Evolutionary conservation across 2,329 filamentous ascomycete species (phyloP), one percentile per base, ranked within the genome.

Genomic region (Helminthosporium solani): DNA sequence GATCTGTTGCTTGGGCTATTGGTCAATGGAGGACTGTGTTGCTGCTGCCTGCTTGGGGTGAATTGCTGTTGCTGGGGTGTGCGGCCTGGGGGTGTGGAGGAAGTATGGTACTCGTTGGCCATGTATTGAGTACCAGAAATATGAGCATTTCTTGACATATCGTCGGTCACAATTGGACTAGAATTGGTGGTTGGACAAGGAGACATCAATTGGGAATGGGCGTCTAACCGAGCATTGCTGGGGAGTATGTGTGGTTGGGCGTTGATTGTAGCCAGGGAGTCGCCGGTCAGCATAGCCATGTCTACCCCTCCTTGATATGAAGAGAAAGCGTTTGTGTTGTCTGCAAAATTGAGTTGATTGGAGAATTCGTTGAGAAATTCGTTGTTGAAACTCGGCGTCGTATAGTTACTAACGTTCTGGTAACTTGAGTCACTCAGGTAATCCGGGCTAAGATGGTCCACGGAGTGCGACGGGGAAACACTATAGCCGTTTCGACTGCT

Each of bases 401-500:
- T 56, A 35, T 67, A 69, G 39, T 52, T 60, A 51, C 62, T 68
- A 19, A 58, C 42, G 27, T 68, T 60, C 18, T 61, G 58, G 33
- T 66, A 61, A 39, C 53, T 66, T 15, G 60, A 56, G 40, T 70
- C 67, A 44, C 63, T 68, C 42, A 61, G 49, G 40, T 70, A 70
- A 33, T 70, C 65, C 7, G 68, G 66, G 38, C 68, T 72, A 27
- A 70, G 51, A 35, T 71, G 61, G 28, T 71, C 69, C 44, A 64
- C 58, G n/a, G 68, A 70, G 44, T 66, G 63, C 21, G 66, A 66
- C 19, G 70, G 68, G 7, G 70, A 72, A 28, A 66, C 54, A 40
- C 57, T 65, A 31, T 64, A 60, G 25, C 60, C 63, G 44, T 59
- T 58, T 39, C 56, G 57, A 48, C 56, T 63, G 44, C 64, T 61